Evolutionary conservation across 768 basidiomycete genomes (phyloP).

Genomic region (Leccinum variicolor): DNA sequence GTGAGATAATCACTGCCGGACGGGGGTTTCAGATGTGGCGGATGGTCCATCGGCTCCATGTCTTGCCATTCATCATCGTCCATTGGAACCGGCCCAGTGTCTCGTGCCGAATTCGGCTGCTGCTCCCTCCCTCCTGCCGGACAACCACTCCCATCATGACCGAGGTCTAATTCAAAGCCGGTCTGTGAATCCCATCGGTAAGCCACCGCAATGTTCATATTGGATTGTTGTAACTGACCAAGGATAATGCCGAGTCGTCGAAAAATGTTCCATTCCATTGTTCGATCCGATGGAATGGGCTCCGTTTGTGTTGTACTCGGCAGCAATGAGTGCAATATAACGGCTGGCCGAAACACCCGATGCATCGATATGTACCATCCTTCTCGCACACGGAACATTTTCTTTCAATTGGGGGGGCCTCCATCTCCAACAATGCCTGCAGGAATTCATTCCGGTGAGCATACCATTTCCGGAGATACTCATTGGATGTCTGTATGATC

Average conservation of each 20-base stretch:
- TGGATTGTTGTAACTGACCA: not conserved
- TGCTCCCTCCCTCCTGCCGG: not conserved
- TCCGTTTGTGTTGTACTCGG: not conserved
- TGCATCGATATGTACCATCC: not conserved
- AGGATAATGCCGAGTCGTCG: not conserved
- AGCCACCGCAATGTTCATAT: too few relatives aligned
- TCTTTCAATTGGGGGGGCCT: not conserved
- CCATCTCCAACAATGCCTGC: not conserved
- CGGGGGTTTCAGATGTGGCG: not conserved
- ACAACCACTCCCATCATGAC: not conserved
- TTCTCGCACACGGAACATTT: not conserved
- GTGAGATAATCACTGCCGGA: not conserved
- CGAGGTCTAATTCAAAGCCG: not conserved
- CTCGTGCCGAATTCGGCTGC: too few relatives aligned
- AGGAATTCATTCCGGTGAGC: not conserved
- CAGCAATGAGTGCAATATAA: not conserved
- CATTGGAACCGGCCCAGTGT: not conserved
- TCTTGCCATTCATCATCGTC: not conserved
- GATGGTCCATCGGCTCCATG: not conserved
- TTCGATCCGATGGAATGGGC: not conserved
- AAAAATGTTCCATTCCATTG: not conserved
- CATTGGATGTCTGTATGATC: not conserved
- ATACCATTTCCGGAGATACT: not conserved
- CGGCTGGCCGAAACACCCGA: not conserved
- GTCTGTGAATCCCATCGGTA: not conserved